Evolutionary conservation across 495 filamentous ascomycete species (phyloP).

Genomic region (Annulohypoxylon bovei): DNA sequence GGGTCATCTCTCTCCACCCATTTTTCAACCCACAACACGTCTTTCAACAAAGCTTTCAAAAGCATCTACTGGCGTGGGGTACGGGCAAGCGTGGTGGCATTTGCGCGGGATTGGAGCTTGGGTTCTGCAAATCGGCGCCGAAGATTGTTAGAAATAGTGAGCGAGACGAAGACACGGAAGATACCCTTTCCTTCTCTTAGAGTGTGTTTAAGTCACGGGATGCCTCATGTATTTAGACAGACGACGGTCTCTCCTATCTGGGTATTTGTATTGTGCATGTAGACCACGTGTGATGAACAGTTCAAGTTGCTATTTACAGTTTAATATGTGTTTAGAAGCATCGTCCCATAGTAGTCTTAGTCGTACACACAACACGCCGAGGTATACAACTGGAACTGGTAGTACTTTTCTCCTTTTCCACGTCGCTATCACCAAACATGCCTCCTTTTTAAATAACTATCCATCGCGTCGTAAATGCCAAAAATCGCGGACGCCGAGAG

Average conservation of each 20-base stretch:
- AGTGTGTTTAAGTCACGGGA: slow-evolving; percentile 3
- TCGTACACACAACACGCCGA: neutral
- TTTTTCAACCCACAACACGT: neutral
- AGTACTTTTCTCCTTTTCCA: neutral
- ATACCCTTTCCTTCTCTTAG: slow-evolving; percentile 29
- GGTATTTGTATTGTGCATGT: neutral
- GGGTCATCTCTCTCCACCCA: neutral
- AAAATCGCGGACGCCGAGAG: neutral
- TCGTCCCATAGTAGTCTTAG: neutral
- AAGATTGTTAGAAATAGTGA: slow-evolving; percentile 4
- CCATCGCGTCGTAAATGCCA: neutral
- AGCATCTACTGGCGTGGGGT: slow-evolving; percentile 19
- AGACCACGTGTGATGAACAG: neutral
- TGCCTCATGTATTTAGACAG: neutral
- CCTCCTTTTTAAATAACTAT: neutral
- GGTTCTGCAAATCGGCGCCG: slow-evolving; percentile 1
- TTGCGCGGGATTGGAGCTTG: slow-evolving; percentile 17
- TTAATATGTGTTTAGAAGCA: neutral
- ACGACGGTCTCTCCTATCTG: neutral
- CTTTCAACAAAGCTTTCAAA: slow-evolving; percentile 4
- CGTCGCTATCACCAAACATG: neutral
- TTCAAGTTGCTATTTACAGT: neutral
- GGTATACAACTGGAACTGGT: neutral
- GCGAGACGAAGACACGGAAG: slow-evolving; percentile 13
- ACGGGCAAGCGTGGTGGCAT: slow-evolving; percentile 18